Evolutionary conservation across 1,139 yeast species (phyloP), one percentile per base, ranked within the genome.

Genomic region (Magnusiomyces tetraspermus): DNA sequence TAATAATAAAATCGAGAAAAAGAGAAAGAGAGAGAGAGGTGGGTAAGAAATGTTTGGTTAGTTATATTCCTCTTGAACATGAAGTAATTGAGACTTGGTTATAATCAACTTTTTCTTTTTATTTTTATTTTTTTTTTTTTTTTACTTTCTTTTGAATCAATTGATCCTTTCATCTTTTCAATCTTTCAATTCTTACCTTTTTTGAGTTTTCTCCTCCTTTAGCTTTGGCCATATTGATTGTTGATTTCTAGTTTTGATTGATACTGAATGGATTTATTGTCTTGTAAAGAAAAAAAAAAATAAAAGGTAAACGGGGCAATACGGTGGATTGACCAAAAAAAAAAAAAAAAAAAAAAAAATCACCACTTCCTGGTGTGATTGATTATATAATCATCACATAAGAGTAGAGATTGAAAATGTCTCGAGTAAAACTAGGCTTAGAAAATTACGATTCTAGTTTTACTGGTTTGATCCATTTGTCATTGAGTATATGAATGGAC

Each of bases 151-250:
- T n/a, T n/a, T 15, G 40, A 45, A 4, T 17, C 33, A 30, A 31
- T 42, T 19, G 24, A 51, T 15, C 22, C 28, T 17, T 6, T 6
- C 44, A n/a, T 5, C 6, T 17, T 6, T 6, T 17, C 21, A 22
- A 22, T 5, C 15, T 10, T 6, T n/a, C 8, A 21, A 13, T 11
- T 17, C 54, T 22, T 52, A 63, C 67, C 66, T 81, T 81, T 67
- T 80, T 80, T 26, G 79, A 65, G 69, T 80, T 80, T 61, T 79
- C 85, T 47, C 75, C 73, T 47, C 63, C 65, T 62, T 77, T 59
- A 23, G 61, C 76, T 67, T 80, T 80, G 24, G 83, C 85, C 85
- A 80, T 46, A n/a, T n/a, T n/a, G 37, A 22, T 28, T 26, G 46
- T n/a, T 40, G 21, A 44, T 28, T 31, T 26, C 26, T 33, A 4